Percentiles rank a stretch among this genome's conserved stretches.
Evolutionary conservation across 164 flowering plant genomes (phyloP).

Genomic region (Amborella trichopoda): DNA sequence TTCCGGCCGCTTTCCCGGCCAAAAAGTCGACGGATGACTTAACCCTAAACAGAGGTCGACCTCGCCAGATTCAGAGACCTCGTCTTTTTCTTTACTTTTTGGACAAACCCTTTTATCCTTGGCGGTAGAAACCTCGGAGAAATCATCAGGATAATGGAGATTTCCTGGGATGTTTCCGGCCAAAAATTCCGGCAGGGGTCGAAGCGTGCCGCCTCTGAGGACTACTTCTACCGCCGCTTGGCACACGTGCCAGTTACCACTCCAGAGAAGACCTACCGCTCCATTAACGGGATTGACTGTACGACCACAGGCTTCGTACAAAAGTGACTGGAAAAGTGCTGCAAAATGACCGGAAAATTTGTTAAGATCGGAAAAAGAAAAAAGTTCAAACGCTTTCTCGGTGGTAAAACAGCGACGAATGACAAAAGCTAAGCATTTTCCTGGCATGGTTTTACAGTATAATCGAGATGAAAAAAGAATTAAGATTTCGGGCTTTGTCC

Average conservation of each 20-base stretch:
- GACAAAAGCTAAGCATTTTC: too few relatives aligned
- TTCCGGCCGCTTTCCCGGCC: slow-evolving; percentile 10
- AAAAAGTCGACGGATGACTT: slow-evolving; percentile 4
- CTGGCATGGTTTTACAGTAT: too few relatives aligned
- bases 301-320: slow-evolving; percentile 72
- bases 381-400: too few relatives aligned
- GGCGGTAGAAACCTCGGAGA: slow-evolving; percentile 13
- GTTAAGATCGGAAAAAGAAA: too few relatives aligned
- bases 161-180: slow-evolving; percentile 7
- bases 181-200: slow-evolving; percentile 33
- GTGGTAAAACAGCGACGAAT: too few relatives aligned
- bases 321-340: slow-evolving; percentile 65
- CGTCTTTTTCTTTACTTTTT: slow-evolving; percentile 12
- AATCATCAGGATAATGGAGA: slow-evolving; percentile 19
- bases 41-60: slow-evolving; percentile 49
- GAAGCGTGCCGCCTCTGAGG: slow-evolving; percentile 45
- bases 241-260: slow-evolving; percentile 74
- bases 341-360: slow-evolving; percentile 1
- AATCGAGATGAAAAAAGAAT: too few relatives aligned
- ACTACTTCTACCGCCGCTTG: slow-evolving; percentile 72
- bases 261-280: slow-evolving; percentile 74
- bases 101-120: slow-evolving; percentile 16
- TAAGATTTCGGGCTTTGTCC: too few relatives aligned
- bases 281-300: slow-evolving; percentile 84
- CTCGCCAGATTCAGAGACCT: slow-evolving; percentile 14